Evolutionary conservation across 768 basidiomycete species (phyloP), one percentile per base, ranked within the genome.

Genomic region (Agrocybe praecox): DNA sequence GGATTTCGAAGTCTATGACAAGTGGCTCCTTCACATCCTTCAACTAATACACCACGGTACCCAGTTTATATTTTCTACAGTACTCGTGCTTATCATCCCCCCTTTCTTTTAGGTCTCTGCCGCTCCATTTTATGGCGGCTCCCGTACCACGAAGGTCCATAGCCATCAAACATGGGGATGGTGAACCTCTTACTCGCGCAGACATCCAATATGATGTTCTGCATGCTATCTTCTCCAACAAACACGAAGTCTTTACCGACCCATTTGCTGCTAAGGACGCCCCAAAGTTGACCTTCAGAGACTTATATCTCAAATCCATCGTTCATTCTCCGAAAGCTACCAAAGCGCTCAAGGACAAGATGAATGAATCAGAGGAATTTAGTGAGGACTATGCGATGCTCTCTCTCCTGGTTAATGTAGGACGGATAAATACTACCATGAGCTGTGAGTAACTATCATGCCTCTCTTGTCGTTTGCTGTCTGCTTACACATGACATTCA

Each of bases 171-270:
- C 80, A 78, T 63, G 71, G 72, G 34, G 88, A 90, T 63, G 87
- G 85, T 32, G 85, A 88, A 62, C 86, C 88, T 34, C 74, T 91
- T 19, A 81, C 81, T 45, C 82, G 89, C 48, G 72, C 71, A 34
- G 89, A 91, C 71, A 78, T 91, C 46, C 89, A 92, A 72, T 88
- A 85, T 70, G 91, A 94, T 74, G 81, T 95, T 50, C 86, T 96
- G 53, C 66, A 86, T 62, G 74, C 78, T 71, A 84, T 96, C 64
- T 96, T 96, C 74, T 78, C 79, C 57, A 86, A 95, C 75, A 73
- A 76, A 26, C 80, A 80, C 2, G 69, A 76, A 53, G 89, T 78
- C 48, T 84, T 84, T 66, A 79, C 82, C 49, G 72, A 80, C 66
- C 80, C 80, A 21, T 75, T 73, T 67, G 43, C 59, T 22, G 23